A percentile compares a stretch with the other conserved stretches of the same genome.
Conservation (phyloP, 2,329 filamentous ascomycete species). For the Pezicula carpinea region DNA sequence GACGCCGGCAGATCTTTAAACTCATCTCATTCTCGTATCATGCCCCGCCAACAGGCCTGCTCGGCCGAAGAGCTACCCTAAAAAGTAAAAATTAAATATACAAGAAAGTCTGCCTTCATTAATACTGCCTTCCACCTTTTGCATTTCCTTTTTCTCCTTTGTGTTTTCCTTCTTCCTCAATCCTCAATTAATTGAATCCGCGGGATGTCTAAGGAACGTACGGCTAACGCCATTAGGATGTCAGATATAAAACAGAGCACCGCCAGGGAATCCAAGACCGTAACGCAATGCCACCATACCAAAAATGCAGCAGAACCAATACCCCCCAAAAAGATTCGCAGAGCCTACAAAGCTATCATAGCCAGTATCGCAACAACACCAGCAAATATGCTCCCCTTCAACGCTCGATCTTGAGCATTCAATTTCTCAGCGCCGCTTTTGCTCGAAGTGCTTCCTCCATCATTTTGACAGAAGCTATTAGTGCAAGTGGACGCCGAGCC, state of each 20-base stretch:
- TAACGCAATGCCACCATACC: conserved; percentile 11
- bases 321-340: conserved; percentile 71
- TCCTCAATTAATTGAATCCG: neutral
- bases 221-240: conserved; percentile 23
- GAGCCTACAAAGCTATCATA: conserved; percentile 46
- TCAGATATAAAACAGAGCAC: conserved; percentile 3
- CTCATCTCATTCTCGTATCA: neutral
- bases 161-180: neutral
- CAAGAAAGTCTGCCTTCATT: neutral
- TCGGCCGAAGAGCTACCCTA: neutral
- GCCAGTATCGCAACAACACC: conserved; percentile 26
- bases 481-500: conserved; percentile 14
- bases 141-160: neutral
- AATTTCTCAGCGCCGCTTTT: conserved; percentile 23
- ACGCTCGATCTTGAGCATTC: conserved; percentile 17
- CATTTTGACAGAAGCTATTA: conserved; percentile 28
- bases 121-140: too few species aligned
- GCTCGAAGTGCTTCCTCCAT: conserved; percentile 5
- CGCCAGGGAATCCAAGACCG: neutral
- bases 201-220: conserved; percentile 16
- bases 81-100: neutral
- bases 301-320: conserved; percentile 46
- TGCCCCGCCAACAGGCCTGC: neutral
- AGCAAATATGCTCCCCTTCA: conserved; percentile 27
- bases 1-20: too few species aligned